Evolutionary conservation across 352 stramenopile species (phyloP).

Genomic region (Phytophthora pluvialis): DNA sequence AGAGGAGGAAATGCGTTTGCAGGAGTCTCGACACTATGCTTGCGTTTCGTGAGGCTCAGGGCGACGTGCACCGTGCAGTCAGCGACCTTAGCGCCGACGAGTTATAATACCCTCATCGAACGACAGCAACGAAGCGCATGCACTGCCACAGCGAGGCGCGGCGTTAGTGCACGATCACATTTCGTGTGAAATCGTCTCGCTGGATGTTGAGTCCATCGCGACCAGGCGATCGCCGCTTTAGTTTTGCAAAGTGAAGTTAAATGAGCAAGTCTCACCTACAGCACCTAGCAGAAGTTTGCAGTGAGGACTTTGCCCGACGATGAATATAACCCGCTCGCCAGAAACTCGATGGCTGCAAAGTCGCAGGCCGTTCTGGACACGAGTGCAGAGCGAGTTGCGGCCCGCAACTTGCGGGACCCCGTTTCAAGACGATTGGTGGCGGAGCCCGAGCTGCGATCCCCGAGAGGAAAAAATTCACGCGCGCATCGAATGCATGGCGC

Average conservation of each 20-base stretch:
- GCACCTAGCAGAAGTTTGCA: too few species aligned
- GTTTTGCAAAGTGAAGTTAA: neutral
- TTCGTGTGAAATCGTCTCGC: too few species aligned
- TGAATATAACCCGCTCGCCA: conserved; percentile 1
- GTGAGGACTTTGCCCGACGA: neutral
- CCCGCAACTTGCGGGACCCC: neutral
- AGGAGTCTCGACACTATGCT: too few species aligned
- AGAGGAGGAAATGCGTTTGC: too few species aligned
- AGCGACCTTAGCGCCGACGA: too few species aligned
- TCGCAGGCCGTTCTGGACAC: conserved; percentile 18
- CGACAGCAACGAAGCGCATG: neutral
- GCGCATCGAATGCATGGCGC: neutral
- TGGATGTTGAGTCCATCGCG: neutral
- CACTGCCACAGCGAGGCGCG: neutral
- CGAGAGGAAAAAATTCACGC: conserved; percentile 11
- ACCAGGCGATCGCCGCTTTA: conserved; percentile 1
- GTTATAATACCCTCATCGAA: neutral
- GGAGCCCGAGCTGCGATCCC: conserved; percentile 9
- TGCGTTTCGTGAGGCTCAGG: too few species aligned
- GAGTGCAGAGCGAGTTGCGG: neutral
- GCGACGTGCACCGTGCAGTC: too few species aligned
- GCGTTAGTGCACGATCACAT: neutral
- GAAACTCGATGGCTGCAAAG: conserved; percentile 10
- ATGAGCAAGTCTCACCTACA: neutral
- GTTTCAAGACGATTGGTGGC: neutral